Evolutionary conservation across 1,284 basidiomycete genomes (phyloP).

Genomic region (Trichosporon ovoides): DNA sequence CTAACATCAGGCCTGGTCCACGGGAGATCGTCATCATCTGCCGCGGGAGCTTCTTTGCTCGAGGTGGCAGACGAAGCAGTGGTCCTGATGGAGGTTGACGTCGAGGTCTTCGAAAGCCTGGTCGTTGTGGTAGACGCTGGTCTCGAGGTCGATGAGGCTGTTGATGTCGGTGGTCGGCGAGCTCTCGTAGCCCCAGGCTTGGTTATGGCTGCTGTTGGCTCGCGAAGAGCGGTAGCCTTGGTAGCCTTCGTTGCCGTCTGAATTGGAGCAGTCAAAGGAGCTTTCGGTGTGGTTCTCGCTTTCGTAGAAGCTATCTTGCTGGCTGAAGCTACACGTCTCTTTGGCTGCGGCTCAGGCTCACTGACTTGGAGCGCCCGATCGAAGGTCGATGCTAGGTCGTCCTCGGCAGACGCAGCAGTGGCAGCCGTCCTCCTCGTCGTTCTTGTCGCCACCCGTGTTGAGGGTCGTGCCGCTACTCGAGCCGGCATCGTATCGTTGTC

Average conservation of each 20-base stretch:
- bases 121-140: not conserved
- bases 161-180: not conserved
- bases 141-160: not conserved
- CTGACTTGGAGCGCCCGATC: not conserved
- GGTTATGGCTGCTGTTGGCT: not conserved
- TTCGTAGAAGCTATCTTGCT: not conserved
- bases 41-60: not conserved
- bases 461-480: slow-evolving; percentile 1
- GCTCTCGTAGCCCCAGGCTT: not conserved
- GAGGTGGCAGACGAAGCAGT: not conserved
- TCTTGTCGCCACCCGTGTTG: not conserved
- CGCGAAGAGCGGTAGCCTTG: not conserved
- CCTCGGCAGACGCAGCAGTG: not conserved
- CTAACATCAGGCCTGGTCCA: slow-evolving; percentile 6
- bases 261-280: not conserved
- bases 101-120: not conserved
- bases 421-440: not conserved
- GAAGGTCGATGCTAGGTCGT: not conserved
- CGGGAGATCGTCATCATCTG: slow-evolving; percentile 6
- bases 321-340: not conserved
- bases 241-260: not conserved
- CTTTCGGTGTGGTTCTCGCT: not conserved
- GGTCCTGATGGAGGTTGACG: not conserved
- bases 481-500: not conserved
- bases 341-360: not conserved